These are phyloP conservation scores for Chloris gayana DNA, from an alignment of 176 grass and related monocot species.

Conservation along the genomic window DNA sequence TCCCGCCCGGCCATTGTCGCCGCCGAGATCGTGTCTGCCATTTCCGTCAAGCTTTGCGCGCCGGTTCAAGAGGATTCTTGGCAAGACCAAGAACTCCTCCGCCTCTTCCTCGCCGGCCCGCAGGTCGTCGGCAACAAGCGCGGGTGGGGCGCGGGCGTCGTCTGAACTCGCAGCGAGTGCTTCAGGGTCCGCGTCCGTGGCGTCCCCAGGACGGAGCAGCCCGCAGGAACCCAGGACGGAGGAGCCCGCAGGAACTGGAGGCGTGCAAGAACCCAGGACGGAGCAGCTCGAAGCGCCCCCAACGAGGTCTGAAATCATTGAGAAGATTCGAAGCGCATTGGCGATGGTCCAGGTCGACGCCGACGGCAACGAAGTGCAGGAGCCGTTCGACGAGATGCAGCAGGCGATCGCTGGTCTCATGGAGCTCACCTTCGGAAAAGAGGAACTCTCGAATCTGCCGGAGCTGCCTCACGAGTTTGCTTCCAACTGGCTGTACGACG, in stretches of 20 bases:
- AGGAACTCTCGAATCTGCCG: slow-evolving; percentile 21
- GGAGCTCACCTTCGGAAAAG: slow-evolving; percentile 29
- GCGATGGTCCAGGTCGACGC: slow-evolving; percentile 24
- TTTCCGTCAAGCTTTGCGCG: slow-evolving; percentile 18
- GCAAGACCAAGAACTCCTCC: not conserved
- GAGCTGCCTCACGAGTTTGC: slow-evolving; percentile 34
- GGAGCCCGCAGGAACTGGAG: slow-evolving; percentile 11
- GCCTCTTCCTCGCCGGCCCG: not conserved
- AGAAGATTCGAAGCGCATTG: slow-evolving; percentile 37
- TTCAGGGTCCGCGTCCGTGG: not conserved
- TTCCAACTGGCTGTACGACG: slow-evolving; percentile 18
- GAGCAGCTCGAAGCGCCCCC: not conserved
- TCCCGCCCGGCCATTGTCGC: not conserved
- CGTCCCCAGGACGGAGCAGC: not conserved
- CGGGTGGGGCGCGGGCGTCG: not conserved
- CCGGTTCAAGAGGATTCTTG: slow-evolving; percentile 26
- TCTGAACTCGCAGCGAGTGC: not conserved
- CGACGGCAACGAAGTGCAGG: slow-evolving; percentile 14
- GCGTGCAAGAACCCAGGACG: not conserved
- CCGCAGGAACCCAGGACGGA: not conserved
- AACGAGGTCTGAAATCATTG: slow-evolving; percentile 26
- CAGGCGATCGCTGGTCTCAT: slow-evolving; percentile 45
- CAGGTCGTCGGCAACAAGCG: slow-evolving; percentile 14
- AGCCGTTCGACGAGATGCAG: slow-evolving; percentile 35
- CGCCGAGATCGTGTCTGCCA: not conserved